Evolutionary conservation across 2,329 filamentous ascomycete genomes (phyloP), one percentile per base, ranked within the genome.

Genomic region (Penicillium sp.): DNA sequence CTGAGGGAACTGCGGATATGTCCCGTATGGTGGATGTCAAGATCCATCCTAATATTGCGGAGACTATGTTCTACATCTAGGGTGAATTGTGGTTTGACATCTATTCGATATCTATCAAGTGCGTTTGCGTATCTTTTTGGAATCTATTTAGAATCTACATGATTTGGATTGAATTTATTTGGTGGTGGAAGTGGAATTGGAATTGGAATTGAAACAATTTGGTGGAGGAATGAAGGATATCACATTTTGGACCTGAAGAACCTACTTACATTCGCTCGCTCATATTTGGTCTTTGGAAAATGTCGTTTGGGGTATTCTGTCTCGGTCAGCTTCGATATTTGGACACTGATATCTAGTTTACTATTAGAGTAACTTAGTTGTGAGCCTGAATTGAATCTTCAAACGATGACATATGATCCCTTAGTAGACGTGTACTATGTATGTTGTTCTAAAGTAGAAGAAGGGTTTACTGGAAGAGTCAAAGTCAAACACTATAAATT

Each of bases 31-130:
- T n/a, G 0, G 65, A 70, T 43, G 55, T 75, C 1, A 52, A 25
- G 19, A 63, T 72, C n/a, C 70, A 74, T 50, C 53, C 40, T 1
- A 70, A 66, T 39, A 60, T 76, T 31, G 51, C 58, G 8, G 64
- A 74, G 36, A 69, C 67, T 3, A 77, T 76, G 75, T 76, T 75
- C 53, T 77, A 76, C 56, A 74, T 75, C 27, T 75, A 63, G 43
- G 11, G 9, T 41, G 27, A 10, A 3, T 13, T 29, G 5, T 31
- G 9, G 15, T 40, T 29, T 23, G 19, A 6, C 31, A n/a, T 34
- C 13, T 47, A 34, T 34, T n/a, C 5, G 31, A 34, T n/a, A 47
- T 47, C 31, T 34, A 43, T n/a, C 11, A 29, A 31, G 33, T 16
- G 31, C 34, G 5, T 16, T 29, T 47, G 21, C 31, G 31, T 47